These are phyloP conservation scores for Plantago elongata DNA, from an alignment of 257 asterid species.

Conservation along the genomic window DNA sequence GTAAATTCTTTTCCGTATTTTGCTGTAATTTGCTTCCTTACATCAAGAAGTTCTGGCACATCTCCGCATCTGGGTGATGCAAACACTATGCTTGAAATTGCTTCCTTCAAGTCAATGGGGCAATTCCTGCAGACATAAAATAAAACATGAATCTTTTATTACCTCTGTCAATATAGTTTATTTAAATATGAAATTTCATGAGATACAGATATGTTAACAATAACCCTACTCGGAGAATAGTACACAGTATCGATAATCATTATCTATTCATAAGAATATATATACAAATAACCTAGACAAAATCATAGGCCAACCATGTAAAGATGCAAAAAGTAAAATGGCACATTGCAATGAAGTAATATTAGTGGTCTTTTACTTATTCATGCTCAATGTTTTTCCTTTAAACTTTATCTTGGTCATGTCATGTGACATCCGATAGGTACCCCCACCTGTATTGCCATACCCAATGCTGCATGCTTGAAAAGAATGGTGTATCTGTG, in stretches of 20 bases:
- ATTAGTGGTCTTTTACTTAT: too few species aligned
- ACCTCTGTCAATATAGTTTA: too few species aligned
- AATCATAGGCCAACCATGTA: not conserved
- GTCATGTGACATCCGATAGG: too few species aligned
- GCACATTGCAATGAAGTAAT: not conserved
- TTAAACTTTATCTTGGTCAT: too few species aligned
- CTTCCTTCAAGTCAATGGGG: constrained; percentile 96
- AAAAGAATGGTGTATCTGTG: too few species aligned
- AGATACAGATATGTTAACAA: not conserved
- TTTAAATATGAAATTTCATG: not conserved
- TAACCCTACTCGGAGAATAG: not conserved
- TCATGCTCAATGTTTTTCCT: too few species aligned
- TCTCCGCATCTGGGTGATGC: constrained; percentile 98
- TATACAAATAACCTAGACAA: too few species aligned
- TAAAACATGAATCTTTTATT: not conserved
- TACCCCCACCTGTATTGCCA: too few species aligned
- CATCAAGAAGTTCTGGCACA: constrained; percentile 80
- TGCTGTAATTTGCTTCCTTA: constrained; percentile 62
- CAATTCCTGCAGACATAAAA: constrained; percentile 46
- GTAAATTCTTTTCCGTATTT: constrained; percentile 92
- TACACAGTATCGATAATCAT: not conserved
- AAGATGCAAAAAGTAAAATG: not conserved
- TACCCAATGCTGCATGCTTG: too few species aligned
- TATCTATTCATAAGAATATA: not conserved
- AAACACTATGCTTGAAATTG: constrained; percentile 75